Evolutionary conservation across 202 grass and related monocot species (phyloP).

Genomic region (Schoenoplectus tabernaemontani): DNA sequence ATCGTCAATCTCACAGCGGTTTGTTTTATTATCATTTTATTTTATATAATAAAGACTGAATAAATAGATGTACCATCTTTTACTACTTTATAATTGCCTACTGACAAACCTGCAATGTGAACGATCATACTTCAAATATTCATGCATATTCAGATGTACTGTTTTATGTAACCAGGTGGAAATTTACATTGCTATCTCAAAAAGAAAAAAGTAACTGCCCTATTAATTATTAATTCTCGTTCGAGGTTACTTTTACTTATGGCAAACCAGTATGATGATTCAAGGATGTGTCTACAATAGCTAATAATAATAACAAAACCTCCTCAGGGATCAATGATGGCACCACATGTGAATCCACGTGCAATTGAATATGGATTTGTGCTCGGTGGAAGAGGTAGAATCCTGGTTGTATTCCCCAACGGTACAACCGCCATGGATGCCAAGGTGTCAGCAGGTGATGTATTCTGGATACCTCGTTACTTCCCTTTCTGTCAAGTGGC

Average conservation of each 20-base stretch:
- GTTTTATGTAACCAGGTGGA: no score
- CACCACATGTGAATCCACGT: slow-evolving; percentile 73
- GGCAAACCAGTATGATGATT: neutral
- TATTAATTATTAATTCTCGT: neutral
- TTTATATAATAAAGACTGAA: neutral
- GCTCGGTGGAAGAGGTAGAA: slow-evolving; percentile 35
- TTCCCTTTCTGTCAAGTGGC: slow-evolving; percentile 88
- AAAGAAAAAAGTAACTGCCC: neutral
- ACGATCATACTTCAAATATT: no score
- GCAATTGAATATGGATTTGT: slow-evolving; percentile 83
- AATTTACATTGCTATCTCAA: neutral
- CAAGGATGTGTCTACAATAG: neutral
- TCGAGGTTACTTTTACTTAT: neutral
- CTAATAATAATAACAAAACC: neutral
- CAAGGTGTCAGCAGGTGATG: slow-evolving; percentile 44
- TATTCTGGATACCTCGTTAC: slow-evolving; percentile 80
- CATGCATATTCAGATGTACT: no score
- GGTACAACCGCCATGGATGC: slow-evolving; percentile 65
- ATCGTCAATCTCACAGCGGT: slow-evolving; percentile 81
- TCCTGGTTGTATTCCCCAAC: slow-evolving; percentile 75
- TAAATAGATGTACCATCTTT: neutral
- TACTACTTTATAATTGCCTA: neutral
- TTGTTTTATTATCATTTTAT: neutral
- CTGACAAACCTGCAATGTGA: no score
- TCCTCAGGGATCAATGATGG: slow-evolving; percentile 69